Base-by-base conservation (phyloP, 768 basidiomycete genomes). In the Suillus sp. region DNA sequence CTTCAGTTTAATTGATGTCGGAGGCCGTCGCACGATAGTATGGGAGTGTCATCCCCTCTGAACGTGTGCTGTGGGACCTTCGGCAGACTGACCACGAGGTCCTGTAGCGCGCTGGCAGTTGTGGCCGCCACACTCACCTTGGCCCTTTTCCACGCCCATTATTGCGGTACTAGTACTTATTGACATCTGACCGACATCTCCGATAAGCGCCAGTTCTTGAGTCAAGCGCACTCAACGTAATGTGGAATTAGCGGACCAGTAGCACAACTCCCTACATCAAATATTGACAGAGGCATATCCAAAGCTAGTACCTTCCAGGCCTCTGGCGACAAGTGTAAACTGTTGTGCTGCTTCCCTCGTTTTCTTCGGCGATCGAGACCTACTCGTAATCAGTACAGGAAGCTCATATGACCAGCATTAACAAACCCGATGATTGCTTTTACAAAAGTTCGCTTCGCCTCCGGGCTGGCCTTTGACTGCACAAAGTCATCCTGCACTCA, bases 291-390 rank as follows among this genome's bases (percentile, higher is more conserved):
- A 86, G 2, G 92, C 86, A 73, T 91, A 93, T 9, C 94, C 94
- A 74, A 95, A 96, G 64, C 85, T 88, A 10, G 93, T 90, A 9
- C 90, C 92, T 67, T 93, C 92, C 62, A 95, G 74, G 2, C 94
- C 94, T 70, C 94, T 78, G 13, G 93, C 90, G 22, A 96, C 84
- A 0, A 96, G 80, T 1, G 90, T 89, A 74, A 96, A 95, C 65
- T 96, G 92, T 67, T 94, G 88, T 13, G 93, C 88, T 0, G 94
- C 93, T 43, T 95, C 93, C 65, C 90, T 80, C 40, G 88, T 93
- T 67, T 81, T 83, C 71, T 88, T 90, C 2, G 86, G 77, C 20
- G 90, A 90, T 47, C 91, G 83, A 40, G 92, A 87, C 32, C 91
- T 91, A 61, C 11, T 45, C 13, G n/a, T 9, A 38, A 62, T 43